Evolutionary conservation across 2,329 filamentous ascomycete species (phyloP), one percentile per base, ranked within the genome.

Genomic region (Colletotrichum nymphaeae): DNA sequence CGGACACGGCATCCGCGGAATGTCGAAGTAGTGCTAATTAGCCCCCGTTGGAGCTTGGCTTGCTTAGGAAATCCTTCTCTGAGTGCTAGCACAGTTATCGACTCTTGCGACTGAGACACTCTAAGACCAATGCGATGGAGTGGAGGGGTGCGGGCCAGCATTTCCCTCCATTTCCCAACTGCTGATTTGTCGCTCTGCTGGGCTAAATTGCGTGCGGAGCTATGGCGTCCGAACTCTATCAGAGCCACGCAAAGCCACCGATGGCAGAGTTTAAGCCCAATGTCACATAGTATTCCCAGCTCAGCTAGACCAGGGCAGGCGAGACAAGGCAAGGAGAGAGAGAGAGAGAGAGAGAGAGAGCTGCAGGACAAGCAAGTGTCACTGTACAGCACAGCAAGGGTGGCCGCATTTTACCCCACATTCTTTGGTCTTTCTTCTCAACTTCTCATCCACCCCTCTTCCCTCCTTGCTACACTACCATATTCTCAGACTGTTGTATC

Each of bases 321-420:
- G 22, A 67, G 22, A 30, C 28, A 67, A 37, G 37, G 37, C 42
- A 9, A 53, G 49, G 30, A 49, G 28, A 42, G 35, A 42, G 35
- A 16, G 5, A 16, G 35, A 14, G 11, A 35, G 32, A 4, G 11
- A 35, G 11, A 42, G 8, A 42, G 35, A 42, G 32, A 66, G 53
- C 46, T 9, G 7, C 55, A 24, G 5, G 3, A 16, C 53, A 64
- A 37, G 52, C 26, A 46, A 30, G 22, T 58, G 53, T 30, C 32
- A 11, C 35, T 42, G 49, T 26, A 19, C 63, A 65, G 30, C n/a
- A 28, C 24, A 46, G 49, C 32, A 58, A 37, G 57, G 57, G 49
- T 57, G 28, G 11, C 26, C 12, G 63, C 26, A 58, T 57, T 67
- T 63, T 72, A 67, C 58, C 58, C 64, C 65, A 63, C 58, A 63